Evolutionary conservation across 2,329 filamentous ascomycete genomes (phyloP).

Genomic region (Rachicladosporium sp.): DNA sequence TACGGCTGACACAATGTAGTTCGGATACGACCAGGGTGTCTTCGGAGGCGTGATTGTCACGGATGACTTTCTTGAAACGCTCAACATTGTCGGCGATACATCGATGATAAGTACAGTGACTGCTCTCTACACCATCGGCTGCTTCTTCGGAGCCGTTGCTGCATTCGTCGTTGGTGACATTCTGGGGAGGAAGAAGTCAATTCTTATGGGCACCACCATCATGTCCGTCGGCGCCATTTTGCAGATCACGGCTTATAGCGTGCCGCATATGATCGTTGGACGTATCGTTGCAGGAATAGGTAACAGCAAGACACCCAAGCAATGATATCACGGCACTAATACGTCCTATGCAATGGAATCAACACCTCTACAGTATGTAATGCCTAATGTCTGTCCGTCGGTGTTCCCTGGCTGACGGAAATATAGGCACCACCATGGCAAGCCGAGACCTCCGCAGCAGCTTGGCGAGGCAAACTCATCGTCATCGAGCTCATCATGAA

Average conservation of each 20-base stretch:
- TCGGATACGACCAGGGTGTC: conserved; percentile 35
- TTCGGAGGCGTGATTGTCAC: conserved; percentile 45
- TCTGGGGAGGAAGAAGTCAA: conserved; percentile 36
- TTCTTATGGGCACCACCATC: conserved; percentile 36
- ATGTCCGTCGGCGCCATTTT: conserved; percentile 39
- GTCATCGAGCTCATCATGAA: conserved; percentile 40
- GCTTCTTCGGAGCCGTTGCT: conserved; percentile 44
- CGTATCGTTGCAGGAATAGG: conserved; percentile 36
- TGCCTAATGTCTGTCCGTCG: too few species aligned
- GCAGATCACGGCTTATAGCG: conserved; percentile 33
- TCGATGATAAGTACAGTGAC: conserved; percentile 27
- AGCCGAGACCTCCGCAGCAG: conserved; percentile 39
- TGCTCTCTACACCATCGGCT: conserved; percentile 48
- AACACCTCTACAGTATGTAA: conserved; percentile 26
- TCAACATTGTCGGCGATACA: conserved; percentile 32
- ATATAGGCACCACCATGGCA: conserved; percentile 35
- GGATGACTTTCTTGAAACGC: conserved; percentile 38
- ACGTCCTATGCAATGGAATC: conserved; percentile 22
- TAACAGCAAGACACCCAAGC: too few species aligned
- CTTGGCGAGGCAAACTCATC: conserved; percentile 48
- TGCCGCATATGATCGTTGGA: conserved; percentile 38
- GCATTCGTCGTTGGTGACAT: conserved; percentile 38
- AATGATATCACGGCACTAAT: too few species aligned
- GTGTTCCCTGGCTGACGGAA: too few species aligned
- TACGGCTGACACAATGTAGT: conserved; percentile 21